A percentile compares a stretch with the other conserved stretches of the same genome.
Conservation (phyloP, 345 rosid genomes). For the Cochlearia excelsa region DNA sequence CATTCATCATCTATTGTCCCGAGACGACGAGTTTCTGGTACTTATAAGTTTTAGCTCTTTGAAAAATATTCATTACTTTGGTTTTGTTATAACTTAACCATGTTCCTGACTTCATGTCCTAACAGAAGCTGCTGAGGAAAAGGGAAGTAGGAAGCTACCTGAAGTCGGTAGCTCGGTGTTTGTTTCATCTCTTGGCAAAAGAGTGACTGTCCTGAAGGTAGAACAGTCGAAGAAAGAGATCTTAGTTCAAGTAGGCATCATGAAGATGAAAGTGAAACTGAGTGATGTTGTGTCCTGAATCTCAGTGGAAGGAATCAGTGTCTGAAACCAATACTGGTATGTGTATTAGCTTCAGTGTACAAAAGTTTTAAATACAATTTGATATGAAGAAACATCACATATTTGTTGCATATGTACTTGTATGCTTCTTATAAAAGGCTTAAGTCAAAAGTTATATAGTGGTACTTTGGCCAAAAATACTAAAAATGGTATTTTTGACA, state of each 20-base stretch:
- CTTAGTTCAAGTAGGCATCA: slow-evolving; percentile 73
- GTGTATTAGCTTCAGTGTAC: slow-evolving; percentile 15
- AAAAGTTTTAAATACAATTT: slow-evolving; percentile 9
- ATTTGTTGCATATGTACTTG: slow-evolving; percentile 26
- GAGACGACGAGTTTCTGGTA: slow-evolving; percentile 46
- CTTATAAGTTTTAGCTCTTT: slow-evolving; percentile 5
- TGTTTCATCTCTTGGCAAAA: slow-evolving; percentile 62
- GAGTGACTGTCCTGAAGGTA: slow-evolving; percentile 60
- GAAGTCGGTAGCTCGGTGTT: slow-evolving; percentile 62
- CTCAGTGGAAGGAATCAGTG: not conserved
- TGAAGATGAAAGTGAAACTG: slow-evolving; percentile 76
- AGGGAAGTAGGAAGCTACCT: slow-evolving; percentile 43
- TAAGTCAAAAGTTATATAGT: too few relatives aligned
- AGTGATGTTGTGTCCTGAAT: slow-evolving; percentile 39
- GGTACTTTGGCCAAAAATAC: too few relatives aligned
- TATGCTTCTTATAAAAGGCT: not conserved
- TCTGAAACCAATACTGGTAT: not conserved
- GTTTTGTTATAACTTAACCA: slow-evolving; percentile 12
- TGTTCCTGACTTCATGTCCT: slow-evolving; percentile 5
- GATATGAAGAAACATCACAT: slow-evolving; percentile 7
- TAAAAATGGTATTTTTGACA: too few relatives aligned
- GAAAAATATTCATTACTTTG: not conserved
- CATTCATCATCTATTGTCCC: slow-evolving; percentile 36
- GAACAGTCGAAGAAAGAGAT: slow-evolving; percentile 69
- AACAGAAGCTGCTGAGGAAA: slow-evolving; percentile 34